These are phyloP conservation scores for Haematococcus sp. DNA, from an alignment of 139 green algal species.

Conservation along the genomic window DNA sequence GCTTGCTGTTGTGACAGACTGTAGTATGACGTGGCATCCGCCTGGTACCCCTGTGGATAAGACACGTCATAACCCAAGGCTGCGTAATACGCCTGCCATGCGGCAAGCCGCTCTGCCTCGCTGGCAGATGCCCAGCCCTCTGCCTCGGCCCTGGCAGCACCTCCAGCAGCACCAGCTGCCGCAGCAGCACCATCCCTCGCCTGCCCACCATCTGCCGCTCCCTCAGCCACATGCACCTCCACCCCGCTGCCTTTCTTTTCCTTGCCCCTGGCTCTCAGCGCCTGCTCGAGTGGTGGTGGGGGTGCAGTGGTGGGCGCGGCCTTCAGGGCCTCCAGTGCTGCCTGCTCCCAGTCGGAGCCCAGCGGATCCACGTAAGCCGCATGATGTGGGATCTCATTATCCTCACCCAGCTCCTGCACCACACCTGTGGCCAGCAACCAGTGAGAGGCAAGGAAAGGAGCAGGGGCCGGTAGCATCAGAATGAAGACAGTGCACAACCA, in stretches of 20 bases:
- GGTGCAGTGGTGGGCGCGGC: conserved; percentile 7
- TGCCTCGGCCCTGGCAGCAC: not conserved
- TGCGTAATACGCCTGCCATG: conserved; percentile 14
- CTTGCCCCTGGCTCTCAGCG: not conserved
- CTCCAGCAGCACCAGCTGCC: not conserved
- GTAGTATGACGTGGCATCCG: not conserved
- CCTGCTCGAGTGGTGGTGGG: conserved; percentile 3
- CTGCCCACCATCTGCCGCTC: conserved; percentile 7
- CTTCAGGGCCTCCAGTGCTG: conserved; percentile 29
- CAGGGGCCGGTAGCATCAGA: too few species aligned
- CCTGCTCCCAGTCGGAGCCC: conserved; percentile 39
- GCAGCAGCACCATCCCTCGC: not conserved
- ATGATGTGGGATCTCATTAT: conserved; percentile 3
- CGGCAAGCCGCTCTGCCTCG: not conserved
- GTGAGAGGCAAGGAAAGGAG: not conserved
- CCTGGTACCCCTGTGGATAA: not conserved
- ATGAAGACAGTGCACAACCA: too few species aligned
- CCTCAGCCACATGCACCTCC: not conserved
- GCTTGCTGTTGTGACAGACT: not conserved
- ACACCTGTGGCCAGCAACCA: not conserved
- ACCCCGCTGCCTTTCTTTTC: not conserved
- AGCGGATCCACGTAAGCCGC: conserved; percentile 34
- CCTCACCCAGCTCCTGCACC: conserved; percentile 18
- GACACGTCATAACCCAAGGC: not conserved
- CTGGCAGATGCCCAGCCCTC: not conserved